Base-by-base conservation (phyloP, 2,329 filamentous ascomycete genomes). In the Eutypella sp. region DNA sequence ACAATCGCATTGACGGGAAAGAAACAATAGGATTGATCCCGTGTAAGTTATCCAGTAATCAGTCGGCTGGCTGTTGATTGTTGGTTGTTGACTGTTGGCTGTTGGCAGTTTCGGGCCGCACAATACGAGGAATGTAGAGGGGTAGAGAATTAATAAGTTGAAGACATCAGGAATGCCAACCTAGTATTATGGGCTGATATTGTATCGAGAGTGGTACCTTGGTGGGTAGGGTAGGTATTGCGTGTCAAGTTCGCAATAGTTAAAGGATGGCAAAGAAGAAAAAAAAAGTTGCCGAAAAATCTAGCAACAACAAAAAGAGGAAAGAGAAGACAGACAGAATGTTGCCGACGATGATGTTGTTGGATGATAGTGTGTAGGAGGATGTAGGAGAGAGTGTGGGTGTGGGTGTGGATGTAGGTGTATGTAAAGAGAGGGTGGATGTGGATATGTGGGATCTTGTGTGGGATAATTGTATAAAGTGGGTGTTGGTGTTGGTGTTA, bases 141-240 rank as follows among this genome's bases (percentile, higher is more conserved):
- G 48, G 53, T 22, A 16, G 46, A 42, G 45, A 47, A 50, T 50
- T 54, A 58, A 54, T 57, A 47, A 51, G 47, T 47, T 47, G 45
- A 49, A 53, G 51, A 55, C 52, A 57, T 55, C 44, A 52, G 56
- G 53, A 60, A 61, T 61, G 58, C 53, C 47, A 57, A 23, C n/a
- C 11, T 23, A 39, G 18, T 10, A n/a, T n/a, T n/a, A n/a, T n/a
- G n/a, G n/a, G n/a, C n/a, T n/a, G n/a, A n/a, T n/a, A n/a, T n/a
- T n/a, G n/a, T n/a, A n/a, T n/a, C n/a, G n/a, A n/a, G n/a, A n/a
- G n/a, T n/a, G n/a, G n/a, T n/a, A n/a, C n/a, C n/a, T n/a, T n/a
- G n/a, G n/a, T n/a, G n/a, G n/a, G n/a, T n/a, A n/a, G 25, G 24
- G 48, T 42, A 36, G 23, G 33, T 48, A 44, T 41, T 34, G 45